These are phyloP conservation scores for Plasmodium ovale DNA, from an alignment of 169 alveolate species.

Conservation along the genomic window DNA sequence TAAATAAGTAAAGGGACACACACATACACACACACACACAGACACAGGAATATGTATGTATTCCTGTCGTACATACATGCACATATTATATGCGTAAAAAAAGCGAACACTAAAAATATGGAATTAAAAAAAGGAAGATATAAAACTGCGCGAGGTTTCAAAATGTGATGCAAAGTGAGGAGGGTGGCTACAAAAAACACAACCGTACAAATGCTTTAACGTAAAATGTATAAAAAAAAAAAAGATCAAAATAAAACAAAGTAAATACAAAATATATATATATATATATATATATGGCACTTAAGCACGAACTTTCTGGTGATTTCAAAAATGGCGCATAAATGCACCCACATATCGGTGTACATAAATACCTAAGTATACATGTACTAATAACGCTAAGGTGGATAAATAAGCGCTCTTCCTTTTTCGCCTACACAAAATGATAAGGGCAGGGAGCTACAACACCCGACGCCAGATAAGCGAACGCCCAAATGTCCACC, in stretches of 20 bases:
- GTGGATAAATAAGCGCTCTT: neutral
- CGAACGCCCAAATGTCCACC: too few species aligned
- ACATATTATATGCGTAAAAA: too few species aligned
- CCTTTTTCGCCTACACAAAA: neutral
- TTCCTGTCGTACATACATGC: neutral
- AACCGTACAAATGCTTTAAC: constrained; percentile 24
- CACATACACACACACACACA: neutral
- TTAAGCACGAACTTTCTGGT: neutral
- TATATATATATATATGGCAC: too few species aligned
- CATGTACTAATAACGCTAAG: neutral
- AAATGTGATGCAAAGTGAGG: constrained; percentile 12
- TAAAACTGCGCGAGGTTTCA: constrained; percentile 3
- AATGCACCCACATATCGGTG: neutral
- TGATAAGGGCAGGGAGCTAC: neutral
- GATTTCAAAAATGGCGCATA: neutral
- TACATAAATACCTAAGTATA: neutral
- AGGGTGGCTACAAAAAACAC: constrained; percentile 57
- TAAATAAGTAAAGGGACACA: neutral
- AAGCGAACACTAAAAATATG: neutral
- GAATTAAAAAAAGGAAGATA: constrained; percentile 9
- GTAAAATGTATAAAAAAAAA: neutral
- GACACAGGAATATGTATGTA: neutral
- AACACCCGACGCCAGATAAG: too few species aligned
- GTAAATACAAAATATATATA: neutral
- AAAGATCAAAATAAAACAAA: constrained; percentile 8